These are phyloP conservation scores for Russula sp. DNA, from an alignment of 768 basidiomycete species.

Conservation along the genomic window DNA sequence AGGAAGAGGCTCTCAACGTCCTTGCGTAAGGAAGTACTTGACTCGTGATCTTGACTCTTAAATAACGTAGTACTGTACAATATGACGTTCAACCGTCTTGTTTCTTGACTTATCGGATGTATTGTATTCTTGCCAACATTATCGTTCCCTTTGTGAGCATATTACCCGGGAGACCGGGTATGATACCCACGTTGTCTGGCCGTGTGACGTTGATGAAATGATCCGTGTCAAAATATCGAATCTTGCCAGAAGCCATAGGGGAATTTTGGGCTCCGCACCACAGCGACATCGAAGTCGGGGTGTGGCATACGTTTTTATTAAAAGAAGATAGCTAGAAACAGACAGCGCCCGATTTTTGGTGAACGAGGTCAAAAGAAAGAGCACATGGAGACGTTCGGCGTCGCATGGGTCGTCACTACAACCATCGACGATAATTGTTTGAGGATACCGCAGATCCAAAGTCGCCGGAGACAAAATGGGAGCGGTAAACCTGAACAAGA, in stretches of 20 bases:
- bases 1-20: constrained; percentile 34
- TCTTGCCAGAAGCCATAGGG: constrained; percentile 9
- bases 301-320: constrained; percentile 8
- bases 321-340: constrained; percentile 16
- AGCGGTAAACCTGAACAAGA: constrained; percentile 7
- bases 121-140: neutral
- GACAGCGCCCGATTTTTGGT: neutral
- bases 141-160: neutral
- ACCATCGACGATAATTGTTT: neutral
- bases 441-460: constrained; percentile 12
- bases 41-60: neutral
- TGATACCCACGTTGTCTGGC: neutral
- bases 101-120: neutral
- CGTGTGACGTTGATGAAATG: neutral
- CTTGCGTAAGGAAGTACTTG: neutral
- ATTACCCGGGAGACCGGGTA: neutral
- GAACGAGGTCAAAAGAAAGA: neutral
- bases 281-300: constrained; percentile 3
- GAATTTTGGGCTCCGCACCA: neutral
- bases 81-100: too few relatives aligned
- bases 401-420: neutral
- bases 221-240: constrained; percentile 2
- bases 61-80: neutral
- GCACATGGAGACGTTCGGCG: neutral
- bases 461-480: constrained; percentile 3